Evolutionary conservation across 805 yeast species (phyloP), one percentile per base, ranked within the genome.

Genomic region (Candida mattraensis): DNA sequence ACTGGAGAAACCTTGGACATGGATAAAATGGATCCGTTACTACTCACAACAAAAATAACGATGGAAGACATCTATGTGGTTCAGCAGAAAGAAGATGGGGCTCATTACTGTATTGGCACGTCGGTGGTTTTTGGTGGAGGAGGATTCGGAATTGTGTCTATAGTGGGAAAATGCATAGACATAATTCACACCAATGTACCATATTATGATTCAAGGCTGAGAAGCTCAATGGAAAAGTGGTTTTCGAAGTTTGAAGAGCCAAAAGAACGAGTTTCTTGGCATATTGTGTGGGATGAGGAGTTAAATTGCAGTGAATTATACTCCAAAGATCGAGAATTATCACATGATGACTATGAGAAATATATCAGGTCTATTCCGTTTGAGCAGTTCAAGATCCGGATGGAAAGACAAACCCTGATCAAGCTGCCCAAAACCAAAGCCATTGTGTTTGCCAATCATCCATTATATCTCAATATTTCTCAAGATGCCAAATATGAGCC

Each of bases 81-180:
- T 14, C 39, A 48, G 42, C 61, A 66, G 35, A 18, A 23, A n/a
- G 63, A 63, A 0, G 48, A 58, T 21, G 70, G 66, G 0, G 28
- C 44, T 27, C 69, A 67, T 47, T 69, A 69, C 47, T 58, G 74
- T 48, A 70, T 67, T 25, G 78, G 74, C 1, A 73, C 73, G 1
- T 73, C 75, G 0, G 78, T 71, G 14, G 71, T 73, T 3, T 72
- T 71, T 51, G 74, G 74, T 4, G 78, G 78, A 10, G 78, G 78
- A 7, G 69, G 74, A 2, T 72, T 72, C 51, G 70, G 70, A 4
- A 61, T 72, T 25, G 21, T 40, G 5, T 55, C 57, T 3, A 17
- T 54, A 9, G 49, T 50, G 37, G 60, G 55, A 29, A 52, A 37
- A 64, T 63, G 58, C 30, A 48, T 72, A 34, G 76, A 72, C 50